phyloP scores from a whole-genome alignment of 2,329 filamentous ascomycete genomes.

The Sclerotinia minor region DNA sequence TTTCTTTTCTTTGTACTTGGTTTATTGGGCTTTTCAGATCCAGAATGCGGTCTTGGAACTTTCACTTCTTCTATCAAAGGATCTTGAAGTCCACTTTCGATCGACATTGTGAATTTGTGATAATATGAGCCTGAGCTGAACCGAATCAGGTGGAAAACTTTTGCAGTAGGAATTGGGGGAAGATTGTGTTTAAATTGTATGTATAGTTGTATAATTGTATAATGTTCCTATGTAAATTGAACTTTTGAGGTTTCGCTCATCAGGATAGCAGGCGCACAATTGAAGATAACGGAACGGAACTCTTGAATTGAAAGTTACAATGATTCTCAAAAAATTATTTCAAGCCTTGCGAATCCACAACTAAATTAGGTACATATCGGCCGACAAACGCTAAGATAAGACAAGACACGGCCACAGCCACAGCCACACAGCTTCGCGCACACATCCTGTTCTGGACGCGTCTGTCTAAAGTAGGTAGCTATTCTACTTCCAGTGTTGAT shows the following conservation, averaged over 20 bases:
- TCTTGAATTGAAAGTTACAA: background rate
- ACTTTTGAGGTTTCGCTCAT: background rate
- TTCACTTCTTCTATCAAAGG: slow-evolving; percentile 38
- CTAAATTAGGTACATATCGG: background rate
- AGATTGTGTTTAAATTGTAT: background rate
- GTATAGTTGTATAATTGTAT: background rate
- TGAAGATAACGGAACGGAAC: background rate
- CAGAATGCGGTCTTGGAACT: slow-evolving; percentile 30
- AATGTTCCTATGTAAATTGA: background rate
- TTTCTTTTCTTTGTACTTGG: slow-evolving; percentile 40
- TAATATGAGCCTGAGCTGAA: background rate
- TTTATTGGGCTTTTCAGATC: slow-evolving; percentile 25
- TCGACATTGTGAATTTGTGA: slow-evolving; percentile 38
- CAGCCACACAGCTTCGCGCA: background rate
- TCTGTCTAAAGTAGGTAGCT: background rate
- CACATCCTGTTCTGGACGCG: slow-evolving; percentile 12
- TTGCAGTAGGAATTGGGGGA: background rate
- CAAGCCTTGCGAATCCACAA: slow-evolving; percentile 11
- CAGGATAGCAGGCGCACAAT: background rate
- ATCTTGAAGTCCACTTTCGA: slow-evolving; percentile 36
- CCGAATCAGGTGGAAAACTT: background rate
- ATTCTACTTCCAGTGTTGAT: background rate
- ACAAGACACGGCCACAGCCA: slow-evolving; percentile 1
- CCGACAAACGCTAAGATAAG: slow-evolving; percentile 23
- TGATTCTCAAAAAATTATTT: slow-evolving; percentile 18